A percentile compares a stretch with the other conserved stretches of the same genome.
Conservation (phyloP, 202 grass and related monocot species). For the Panicum virgatum region DNA sequence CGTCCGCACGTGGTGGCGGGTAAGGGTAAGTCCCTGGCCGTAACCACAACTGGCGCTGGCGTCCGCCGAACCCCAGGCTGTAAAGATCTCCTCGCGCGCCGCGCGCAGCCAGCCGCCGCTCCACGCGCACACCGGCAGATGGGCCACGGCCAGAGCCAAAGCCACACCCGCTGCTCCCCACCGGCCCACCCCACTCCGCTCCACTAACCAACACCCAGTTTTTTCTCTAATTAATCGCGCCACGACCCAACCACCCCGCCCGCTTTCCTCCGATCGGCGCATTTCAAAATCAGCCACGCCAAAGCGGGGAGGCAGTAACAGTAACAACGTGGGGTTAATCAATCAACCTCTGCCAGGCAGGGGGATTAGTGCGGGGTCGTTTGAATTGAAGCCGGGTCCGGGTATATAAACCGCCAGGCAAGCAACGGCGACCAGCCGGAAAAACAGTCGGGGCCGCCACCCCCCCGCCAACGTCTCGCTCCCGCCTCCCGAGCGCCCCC, state of each 20-base stretch:
- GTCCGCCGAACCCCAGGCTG: constrained; percentile 12
- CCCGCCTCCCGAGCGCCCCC: background rate
- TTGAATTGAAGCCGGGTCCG: constrained; percentile 5
- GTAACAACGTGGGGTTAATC: constrained; percentile 34
- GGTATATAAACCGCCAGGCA: constrained; percentile 33
- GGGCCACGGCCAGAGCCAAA: background rate
- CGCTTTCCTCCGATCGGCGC: constrained; percentile 15
- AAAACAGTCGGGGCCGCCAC: background rate
- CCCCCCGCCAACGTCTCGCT: background rate
- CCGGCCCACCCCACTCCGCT: constrained; percentile 22
- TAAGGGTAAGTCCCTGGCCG: background rate
- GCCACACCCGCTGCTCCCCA: background rate
- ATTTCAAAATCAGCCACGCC: constrained; percentile 27
- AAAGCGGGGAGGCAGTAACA: too few species aligned
- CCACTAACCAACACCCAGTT: constrained; percentile 34
- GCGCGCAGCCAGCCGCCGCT: background rate
- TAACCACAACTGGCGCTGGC: constrained; percentile 3
- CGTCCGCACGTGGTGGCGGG: too few species aligned
- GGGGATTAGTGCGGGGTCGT: background rate
- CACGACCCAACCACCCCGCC: constrained; percentile 41
- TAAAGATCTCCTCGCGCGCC: constrained; percentile 14
- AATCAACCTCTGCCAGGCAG: background rate
- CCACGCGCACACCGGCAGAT: background rate
- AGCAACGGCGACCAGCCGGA: constrained; percentile 18
- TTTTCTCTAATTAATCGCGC: background rate